Conservation (phyloP, 163 green algal species). For the Prototheca wickerhamii region DNA sequence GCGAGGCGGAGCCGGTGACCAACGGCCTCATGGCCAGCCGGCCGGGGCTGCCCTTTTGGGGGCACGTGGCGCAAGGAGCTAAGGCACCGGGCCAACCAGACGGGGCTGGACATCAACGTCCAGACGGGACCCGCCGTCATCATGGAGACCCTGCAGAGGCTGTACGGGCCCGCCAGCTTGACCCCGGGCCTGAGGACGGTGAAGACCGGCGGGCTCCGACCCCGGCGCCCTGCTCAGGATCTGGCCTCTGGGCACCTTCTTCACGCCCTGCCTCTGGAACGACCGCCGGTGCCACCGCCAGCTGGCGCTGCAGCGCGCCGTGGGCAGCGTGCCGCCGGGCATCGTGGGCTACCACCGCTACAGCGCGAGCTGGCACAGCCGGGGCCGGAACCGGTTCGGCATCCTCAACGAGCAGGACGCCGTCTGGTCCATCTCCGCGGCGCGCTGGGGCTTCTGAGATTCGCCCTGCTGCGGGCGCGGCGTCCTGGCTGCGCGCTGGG, state of each 20-base stretch:
- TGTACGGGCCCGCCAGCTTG: too few species aligned
- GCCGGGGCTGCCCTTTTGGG: conserved; percentile 30
- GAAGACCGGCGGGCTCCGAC: too few species aligned
- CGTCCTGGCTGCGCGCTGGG: too few species aligned
- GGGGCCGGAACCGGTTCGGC: not conserved
- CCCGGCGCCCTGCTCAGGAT: conserved; percentile 1
- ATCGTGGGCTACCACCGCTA: conserved; percentile 1
- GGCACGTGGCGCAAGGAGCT: not conserved
- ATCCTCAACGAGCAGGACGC: not conserved
- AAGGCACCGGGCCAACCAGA: not conserved
- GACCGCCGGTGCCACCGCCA: conserved; percentile 20
- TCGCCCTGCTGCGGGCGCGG: not conserved
- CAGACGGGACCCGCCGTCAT: conserved; percentile 18
- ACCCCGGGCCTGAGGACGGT: too few species aligned
- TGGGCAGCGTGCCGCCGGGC: not conserved
- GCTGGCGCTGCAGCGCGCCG: not conserved
- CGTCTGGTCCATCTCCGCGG: not conserved
- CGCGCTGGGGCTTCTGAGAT: not conserved
- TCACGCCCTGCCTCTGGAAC: conserved; percentile 33
- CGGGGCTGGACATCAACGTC: conserved; percentile 3
- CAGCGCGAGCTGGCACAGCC: not conserved
- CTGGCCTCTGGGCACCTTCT: conserved; percentile 25
- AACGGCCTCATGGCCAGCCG: conserved; percentile 44
- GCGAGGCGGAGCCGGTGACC: conserved; percentile 28
- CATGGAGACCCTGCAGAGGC: conserved; percentile 18